These are phyloP conservation scores for Discostella stelligeroides DNA, from an alignment of 108 stramenopile genomes.

Conservation along the genomic window DNA sequence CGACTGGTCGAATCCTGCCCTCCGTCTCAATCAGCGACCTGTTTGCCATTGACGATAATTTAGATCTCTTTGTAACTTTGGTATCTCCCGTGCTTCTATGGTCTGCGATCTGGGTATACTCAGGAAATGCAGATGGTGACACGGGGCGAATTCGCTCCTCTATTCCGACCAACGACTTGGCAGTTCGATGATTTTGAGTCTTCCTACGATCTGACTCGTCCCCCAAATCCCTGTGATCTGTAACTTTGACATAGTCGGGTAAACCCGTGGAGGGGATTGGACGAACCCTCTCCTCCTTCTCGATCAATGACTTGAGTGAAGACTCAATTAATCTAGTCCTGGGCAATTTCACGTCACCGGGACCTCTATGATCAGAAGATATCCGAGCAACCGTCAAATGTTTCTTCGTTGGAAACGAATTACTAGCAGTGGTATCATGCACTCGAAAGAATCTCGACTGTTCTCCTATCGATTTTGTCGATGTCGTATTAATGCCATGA, in stretches of 20 bases:
- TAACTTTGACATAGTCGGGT: background rate
- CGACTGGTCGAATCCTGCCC: background rate
- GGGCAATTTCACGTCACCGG: background rate
- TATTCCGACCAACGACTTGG: background rate
- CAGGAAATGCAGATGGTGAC: too few relatives aligned
- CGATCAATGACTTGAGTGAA: background rate
- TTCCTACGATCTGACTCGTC: background rate
- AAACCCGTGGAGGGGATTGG: background rate
- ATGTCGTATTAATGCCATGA: too few relatives aligned
- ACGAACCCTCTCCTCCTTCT: background rate
- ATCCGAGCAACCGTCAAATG: background rate
- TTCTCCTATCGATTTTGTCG: too few relatives aligned
- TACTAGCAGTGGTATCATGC: too few relatives aligned
- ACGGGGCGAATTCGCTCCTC: background rate
- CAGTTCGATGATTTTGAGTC: background rate
- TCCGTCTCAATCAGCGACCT: conserved; percentile 2
- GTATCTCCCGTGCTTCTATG: too few relatives aligned
- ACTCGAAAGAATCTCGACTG: too few relatives aligned
- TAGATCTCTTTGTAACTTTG: too few relatives aligned
- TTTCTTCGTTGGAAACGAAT: too few relatives aligned
- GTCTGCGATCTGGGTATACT: too few relatives aligned
- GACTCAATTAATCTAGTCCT: background rate
- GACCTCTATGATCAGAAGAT: background rate
- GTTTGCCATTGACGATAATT: too few relatives aligned
- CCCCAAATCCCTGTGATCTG: background rate